phyloP scores from a whole-genome alignment of 495 filamentous ascomycete species.

The Hypoxylon lienhwacheense region DNA sequence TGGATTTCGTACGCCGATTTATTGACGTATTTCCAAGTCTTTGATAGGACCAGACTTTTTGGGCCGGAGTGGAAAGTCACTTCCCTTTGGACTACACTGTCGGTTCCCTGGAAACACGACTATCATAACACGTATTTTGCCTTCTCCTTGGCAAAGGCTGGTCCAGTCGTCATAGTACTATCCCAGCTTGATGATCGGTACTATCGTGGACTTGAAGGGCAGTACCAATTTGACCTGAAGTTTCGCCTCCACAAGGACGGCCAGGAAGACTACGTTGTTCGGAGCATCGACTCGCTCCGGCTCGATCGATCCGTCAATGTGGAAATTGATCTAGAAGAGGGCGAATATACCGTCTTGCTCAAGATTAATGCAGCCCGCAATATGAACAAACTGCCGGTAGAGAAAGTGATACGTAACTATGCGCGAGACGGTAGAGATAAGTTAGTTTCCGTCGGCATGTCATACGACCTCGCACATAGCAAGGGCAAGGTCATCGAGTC shows the following conservation, averaged over 20 bases:
- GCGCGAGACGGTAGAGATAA: constrained; percentile 72
- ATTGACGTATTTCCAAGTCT: constrained; percentile 76
- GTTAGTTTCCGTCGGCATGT: constrained; percentile 75
- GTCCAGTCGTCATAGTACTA: constrained; percentile 77
- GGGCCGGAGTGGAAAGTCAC: constrained; percentile 79
- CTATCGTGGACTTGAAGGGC: constrained; percentile 79
- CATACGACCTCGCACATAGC: constrained; percentile 82
- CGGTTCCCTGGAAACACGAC: constrained; percentile 82
- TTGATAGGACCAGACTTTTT: constrained; percentile 89
- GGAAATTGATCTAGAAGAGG: constrained; percentile 79
- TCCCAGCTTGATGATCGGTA: constrained; percentile 85
- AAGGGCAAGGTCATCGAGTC: constrained; percentile 71
- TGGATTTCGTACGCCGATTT: constrained; percentile 78
- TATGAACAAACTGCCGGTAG: constrained; percentile 55
- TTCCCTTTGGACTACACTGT: constrained; percentile 81
- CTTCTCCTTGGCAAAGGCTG: constrained; percentile 64
- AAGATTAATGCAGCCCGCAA: constrained; percentile 72
- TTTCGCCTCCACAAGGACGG: constrained; percentile 83
- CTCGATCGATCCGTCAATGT: constrained; percentile 79
- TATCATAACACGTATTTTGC: constrained; percentile 84
- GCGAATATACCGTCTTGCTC: constrained; percentile 77
- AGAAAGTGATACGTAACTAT: constrained; percentile 67
- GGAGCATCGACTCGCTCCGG: constrained; percentile 67
- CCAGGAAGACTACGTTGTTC: constrained; percentile 82
- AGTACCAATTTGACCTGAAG: constrained; percentile 74